Evolutionary conservation across 83 land plant species (phyloP).

Genomic region (Larix sibirica): DNA sequence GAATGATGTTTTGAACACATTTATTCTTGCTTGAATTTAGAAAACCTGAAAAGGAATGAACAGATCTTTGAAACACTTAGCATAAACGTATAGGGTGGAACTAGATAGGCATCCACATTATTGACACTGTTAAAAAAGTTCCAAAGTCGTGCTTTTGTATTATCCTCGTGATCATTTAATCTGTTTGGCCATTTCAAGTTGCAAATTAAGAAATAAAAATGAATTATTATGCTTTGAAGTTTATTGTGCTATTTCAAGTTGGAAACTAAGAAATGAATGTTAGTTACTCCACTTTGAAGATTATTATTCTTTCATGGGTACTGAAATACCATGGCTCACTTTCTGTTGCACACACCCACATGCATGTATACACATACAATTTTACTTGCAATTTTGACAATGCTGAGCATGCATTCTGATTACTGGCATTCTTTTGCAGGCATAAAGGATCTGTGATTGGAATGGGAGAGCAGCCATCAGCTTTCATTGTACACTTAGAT

Average conservation of each 20-base stretch:
- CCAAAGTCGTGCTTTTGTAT: background rate
- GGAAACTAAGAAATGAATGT: too few relatives aligned
- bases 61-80: background rate
- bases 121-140: too few relatives aligned
- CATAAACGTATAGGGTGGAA: background rate
- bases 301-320: background rate
- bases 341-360: background rate
- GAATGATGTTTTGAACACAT: background rate
- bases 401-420: background rate
- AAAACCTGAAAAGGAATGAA: too few relatives aligned
- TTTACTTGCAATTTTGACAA: background rate
- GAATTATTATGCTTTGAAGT: background rate
- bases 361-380: conserved; percentile 1
- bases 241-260: too few relatives aligned
- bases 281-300: too few relatives aligned
- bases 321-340: background rate
- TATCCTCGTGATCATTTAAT: background rate
- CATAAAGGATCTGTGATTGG: conserved; percentile 73
- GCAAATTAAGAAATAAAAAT: background rate
- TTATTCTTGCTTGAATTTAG: background rate
- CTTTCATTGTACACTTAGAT: conserved; percentile 65
- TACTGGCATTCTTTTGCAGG: conserved; percentile 46
- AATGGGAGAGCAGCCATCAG: conserved; percentile 46
- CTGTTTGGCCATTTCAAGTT: background rate
- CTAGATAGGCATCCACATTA: background rate